Evolutionary conservation across 768 basidiomycete species (phyloP), one percentile per base, ranked within the genome.

Genomic region (Butyriboletus loyo): DNA sequence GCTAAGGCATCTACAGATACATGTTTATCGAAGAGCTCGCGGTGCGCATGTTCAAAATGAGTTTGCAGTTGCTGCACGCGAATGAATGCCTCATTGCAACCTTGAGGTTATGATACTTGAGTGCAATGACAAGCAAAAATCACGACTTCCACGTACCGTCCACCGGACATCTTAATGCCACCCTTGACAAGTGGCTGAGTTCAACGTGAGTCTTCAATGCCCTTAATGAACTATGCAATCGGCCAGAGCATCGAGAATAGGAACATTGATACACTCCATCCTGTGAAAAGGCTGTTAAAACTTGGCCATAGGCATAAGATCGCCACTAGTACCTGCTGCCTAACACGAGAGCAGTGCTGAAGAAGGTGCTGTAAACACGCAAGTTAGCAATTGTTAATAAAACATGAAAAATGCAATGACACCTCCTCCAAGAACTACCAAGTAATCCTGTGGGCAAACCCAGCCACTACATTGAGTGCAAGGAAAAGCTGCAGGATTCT

Each of bases 141-240:
- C 7, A 15, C 2, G 13, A 31, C 17, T 13, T 21, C 14, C 35
- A 59, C 65, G 2, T 55, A 69, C 67, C 62, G n/a, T 46, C 54
- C 2, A 55, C 54, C 0, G 66, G 69, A 49, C 68, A 69, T 21
- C 31, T 37, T 10, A 69, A n/a, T n/a, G 61, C 36, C 5, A 69
- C 50, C 25, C 68, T 59, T 17, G 68, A 69, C 27, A 69, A 8
- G 36, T 69, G 68, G 25, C 68, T 69, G 19, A 71, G 60, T 21
- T 71, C 63, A 1, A 71, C 49, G 31, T 69, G 68, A 2, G 46
- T 54, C 37, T 58, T 66, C 31, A 69, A 17, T n/a, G 53, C 59
- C 3, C 24, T 28, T 19, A 31, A 35, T 3, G 69, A 59, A 19
- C 10, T 32, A 28, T 69, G 68, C 19, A 56, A 7, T 25, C 67